These are phyloP conservation scores for Candida ponderosae DNA, from an alignment of 805 yeast genomes.

Conservation along the genomic window DNA sequence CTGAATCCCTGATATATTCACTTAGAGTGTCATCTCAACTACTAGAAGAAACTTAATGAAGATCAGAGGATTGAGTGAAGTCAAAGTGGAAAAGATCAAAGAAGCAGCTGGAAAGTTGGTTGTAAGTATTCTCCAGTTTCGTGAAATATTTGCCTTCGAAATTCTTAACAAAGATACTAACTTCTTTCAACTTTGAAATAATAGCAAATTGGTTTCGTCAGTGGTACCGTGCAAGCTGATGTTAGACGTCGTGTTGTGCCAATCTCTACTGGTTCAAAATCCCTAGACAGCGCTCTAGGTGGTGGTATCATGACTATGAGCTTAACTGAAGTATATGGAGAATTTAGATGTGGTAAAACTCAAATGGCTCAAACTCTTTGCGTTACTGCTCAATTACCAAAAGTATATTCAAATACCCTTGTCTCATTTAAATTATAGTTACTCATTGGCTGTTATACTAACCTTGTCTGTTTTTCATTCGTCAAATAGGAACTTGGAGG, in stretches of 20 bases:
- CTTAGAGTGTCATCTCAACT: constrained; percentile 46
- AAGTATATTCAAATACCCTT: constrained; percentile 17
- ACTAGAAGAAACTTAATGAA: constrained; percentile 57
- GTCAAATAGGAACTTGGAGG: constrained; percentile 50
- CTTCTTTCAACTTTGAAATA: not conserved
- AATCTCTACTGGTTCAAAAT: constrained; percentile 65
- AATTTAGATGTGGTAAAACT: constrained; percentile 77
- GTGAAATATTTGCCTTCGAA: no score
- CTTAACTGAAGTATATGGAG: constrained; percentile 75
- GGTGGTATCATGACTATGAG: constrained; percentile 76
- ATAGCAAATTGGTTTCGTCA: constrained; percentile 58
- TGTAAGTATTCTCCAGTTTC: constrained; percentile 12
- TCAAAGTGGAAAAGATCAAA: constrained; percentile 70
- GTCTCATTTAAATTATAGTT: not conserved
- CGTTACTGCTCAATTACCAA: constrained; percentile 68
- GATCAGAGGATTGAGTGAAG: constrained; percentile 68
- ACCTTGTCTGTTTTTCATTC: not conserved
- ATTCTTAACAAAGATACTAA: not conserved
- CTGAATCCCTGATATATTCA: no score
- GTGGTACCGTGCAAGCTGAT: constrained; percentile 64
- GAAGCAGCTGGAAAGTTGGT: constrained; percentile 62
- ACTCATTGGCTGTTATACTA: not conserved
- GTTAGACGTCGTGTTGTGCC: constrained; percentile 55
- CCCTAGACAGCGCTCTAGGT: constrained; percentile 59
- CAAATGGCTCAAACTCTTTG: constrained; percentile 75